phyloP scores from a whole-genome alignment of 768 basidiomycete genomes.

The Cystobasidiopsis lactophilus region DNA sequence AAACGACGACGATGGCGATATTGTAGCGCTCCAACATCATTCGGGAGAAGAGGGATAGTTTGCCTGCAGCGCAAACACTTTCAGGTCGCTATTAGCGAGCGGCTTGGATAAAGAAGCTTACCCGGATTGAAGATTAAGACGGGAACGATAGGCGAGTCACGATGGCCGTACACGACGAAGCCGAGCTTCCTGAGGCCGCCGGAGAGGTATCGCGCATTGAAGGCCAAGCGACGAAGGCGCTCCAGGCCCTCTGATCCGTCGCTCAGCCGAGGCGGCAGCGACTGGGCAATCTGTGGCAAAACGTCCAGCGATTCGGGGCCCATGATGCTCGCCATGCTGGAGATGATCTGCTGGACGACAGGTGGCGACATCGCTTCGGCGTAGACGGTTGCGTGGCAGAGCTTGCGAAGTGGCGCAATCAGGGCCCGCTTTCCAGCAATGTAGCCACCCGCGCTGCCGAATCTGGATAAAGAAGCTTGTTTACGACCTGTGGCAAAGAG shows the following conservation, averaged over 20 bases:
- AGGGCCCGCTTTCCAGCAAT: constrained; percentile 61
- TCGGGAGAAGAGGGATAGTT: constrained; percentile 68
- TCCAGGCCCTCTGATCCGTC: constrained; percentile 66
- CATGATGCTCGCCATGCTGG: constrained; percentile 95
- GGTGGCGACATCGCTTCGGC: constrained; percentile 78
- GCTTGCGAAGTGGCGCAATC: constrained; percentile 52
- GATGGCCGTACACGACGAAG: constrained; percentile 86
- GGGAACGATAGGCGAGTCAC: constrained; percentile 79
- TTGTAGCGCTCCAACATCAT: constrained; percentile 47
- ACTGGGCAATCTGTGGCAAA: constrained; percentile 19
- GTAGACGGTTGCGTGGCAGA: constrained; percentile 61
- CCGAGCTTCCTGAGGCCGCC: constrained; percentile 68
- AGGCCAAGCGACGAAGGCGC: constrained; percentile 69
- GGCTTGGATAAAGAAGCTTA: not conserved
- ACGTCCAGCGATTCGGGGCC: constrained; percentile 30
- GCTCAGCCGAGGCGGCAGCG: constrained; percentile 43
- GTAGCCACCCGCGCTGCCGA: constrained; percentile 86
- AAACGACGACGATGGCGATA: constrained; percentile 19
- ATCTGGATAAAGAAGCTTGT: constrained; percentile 30
- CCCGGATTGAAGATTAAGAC: constrained; percentile 77
- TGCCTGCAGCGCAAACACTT: constrained; percentile 70
- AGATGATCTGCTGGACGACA: constrained; percentile 69
- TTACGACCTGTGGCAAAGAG: not conserved
- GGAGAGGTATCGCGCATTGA: constrained; percentile 84
- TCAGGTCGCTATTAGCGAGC: constrained; percentile 32